A percentile compares a stretch with the other conserved stretches of the same genome.
Evolutionary conservation across 2,329 filamentous ascomycete species (phyloP).

Genomic region (Thermoascus crustaceus): DNA sequence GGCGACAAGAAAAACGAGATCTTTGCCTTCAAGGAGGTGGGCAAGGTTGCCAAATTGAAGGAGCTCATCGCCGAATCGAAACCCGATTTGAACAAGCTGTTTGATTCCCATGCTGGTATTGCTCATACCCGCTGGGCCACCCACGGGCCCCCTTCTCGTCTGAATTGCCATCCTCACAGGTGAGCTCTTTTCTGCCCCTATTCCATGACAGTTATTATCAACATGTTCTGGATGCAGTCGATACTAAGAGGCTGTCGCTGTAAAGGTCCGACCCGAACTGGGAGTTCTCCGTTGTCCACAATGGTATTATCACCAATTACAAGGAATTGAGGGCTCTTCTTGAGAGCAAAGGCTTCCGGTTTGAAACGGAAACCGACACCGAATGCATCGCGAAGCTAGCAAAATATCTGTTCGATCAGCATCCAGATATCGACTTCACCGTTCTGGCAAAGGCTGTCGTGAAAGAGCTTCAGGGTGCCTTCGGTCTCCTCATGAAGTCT

Average conservation of each 20-base stretch:
- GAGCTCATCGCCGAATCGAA: constrained; percentile 78
- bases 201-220: not conserved
- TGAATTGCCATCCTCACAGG: constrained; percentile 98
- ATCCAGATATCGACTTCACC: constrained; percentile 91
- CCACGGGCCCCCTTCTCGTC: constrained; percentile 83
- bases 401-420: constrained; percentile 95
- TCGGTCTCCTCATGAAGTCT: constrained; percentile 94
- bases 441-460: constrained; percentile 96
- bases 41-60: constrained; percentile 96
- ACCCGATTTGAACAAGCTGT: constrained; percentile 82
- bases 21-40: constrained; percentile 95
- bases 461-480: constrained; percentile 95
- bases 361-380: constrained; percentile 98
- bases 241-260: constrained; percentile 4
- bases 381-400: constrained; percentile 98
- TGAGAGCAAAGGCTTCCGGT: constrained; percentile 89
- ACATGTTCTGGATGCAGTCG: not conserved
- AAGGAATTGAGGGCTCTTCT: constrained; percentile 96
- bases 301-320: constrained; percentile 99
- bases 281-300: constrained; percentile 98
- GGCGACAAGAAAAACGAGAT: constrained; percentile 99
- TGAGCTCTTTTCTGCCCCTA: constrained; percentile 40
- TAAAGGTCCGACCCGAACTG: constrained; percentile 80
- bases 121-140: constrained; percentile 99
- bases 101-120: constrained; percentile 97